Conservation (phyloP, 495 filamentous ascomycete species). For the Copromyces sp. region DNA sequence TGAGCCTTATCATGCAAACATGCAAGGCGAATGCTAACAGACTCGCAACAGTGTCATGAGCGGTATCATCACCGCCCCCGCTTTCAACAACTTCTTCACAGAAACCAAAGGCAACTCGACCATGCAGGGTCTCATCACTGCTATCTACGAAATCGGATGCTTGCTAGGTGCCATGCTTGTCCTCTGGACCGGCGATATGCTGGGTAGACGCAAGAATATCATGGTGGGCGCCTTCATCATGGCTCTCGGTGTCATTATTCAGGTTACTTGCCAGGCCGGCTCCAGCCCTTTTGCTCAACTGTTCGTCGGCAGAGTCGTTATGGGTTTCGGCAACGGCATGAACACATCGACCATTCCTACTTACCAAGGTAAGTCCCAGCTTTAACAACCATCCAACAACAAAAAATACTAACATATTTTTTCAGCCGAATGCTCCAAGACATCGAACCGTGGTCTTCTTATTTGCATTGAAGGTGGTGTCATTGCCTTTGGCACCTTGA, state of each 20-base stretch:
- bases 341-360: slow-evolving; percentile 72
- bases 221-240: slow-evolving; percentile 55
- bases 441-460: slow-evolving; percentile 66
- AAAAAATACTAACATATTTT: background rate
- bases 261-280: slow-evolving; percentile 43
- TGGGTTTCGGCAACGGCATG: slow-evolving; percentile 68
- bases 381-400: slow-evolving; percentile 24
- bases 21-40: background rate
- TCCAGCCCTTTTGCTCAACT: slow-evolving; percentile 49
- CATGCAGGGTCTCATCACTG: slow-evolving; percentile 73
- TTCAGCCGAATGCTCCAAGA: slow-evolving; percentile 53
- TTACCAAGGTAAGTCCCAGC: slow-evolving; percentile 54
- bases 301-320: slow-evolving; percentile 63
- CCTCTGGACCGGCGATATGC: slow-evolving; percentile 53
- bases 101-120: slow-evolving; percentile 54
- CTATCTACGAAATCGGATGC: slow-evolving; percentile 78
- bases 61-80: slow-evolving; percentile 64
- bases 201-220: slow-evolving; percentile 52
- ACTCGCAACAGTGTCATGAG: slow-evolving; percentile 46
- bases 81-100: slow-evolving; percentile 62
- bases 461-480: slow-evolving; percentile 78
- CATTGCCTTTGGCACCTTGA: slow-evolving; percentile 68
- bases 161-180: slow-evolving; percentile 64
- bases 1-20: background rate
- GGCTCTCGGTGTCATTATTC: slow-evolving; percentile 64